A percentile compares a stretch with the other conserved stretches of the same genome.
These are phyloP conservation scores for Phaeotremella skinneri DNA, from an alignment of 768 basidiomycete genomes.

Conservation along the genomic window DNA sequence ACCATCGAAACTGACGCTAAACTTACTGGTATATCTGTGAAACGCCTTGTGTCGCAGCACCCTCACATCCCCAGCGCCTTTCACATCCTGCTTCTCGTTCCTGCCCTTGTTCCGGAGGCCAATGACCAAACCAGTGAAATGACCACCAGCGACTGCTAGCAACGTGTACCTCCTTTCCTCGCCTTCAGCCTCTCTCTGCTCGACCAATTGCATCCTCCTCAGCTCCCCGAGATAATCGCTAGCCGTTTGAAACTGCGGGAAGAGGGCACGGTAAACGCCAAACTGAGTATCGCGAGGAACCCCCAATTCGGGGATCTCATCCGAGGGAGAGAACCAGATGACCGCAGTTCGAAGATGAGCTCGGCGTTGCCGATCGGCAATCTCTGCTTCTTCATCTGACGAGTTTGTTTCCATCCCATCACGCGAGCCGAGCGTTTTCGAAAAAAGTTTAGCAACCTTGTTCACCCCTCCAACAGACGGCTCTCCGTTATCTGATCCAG, in stretches of 20 bases:
- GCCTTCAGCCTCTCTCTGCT: conserved; percentile 13
- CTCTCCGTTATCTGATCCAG: conserved; percentile 1
- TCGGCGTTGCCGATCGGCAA: conserved; percentile 49
- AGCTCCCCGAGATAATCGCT: conserved; percentile 43
- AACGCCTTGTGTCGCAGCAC: conserved; percentile 90
- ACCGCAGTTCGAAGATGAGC: conserved; percentile 64
- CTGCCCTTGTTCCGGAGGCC: conserved; percentile 55
- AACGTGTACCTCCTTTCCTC: conserved; percentile 72
- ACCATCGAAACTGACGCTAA: neutral
- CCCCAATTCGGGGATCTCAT: conserved; percentile 20
- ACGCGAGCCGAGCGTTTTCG: neutral
- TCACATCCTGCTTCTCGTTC: conserved; percentile 70
- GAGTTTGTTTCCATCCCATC: conserved; percentile 7
- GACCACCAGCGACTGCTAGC: conserved; percentile 96
- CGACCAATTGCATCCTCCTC: conserved; percentile 41
- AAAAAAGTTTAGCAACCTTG: conserved; percentile 1
- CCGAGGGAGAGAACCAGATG: conserved; percentile 75
- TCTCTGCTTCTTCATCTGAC: conserved; percentile 46
- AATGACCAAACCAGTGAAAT: conserved; percentile 89
- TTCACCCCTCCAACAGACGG: neutral
- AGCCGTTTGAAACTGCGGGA: conserved; percentile 56
- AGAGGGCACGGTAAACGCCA: conserved; percentile 76
- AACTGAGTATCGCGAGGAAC: conserved; percentile 68
- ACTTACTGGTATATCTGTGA: conserved; percentile 94
- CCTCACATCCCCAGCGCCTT: conserved; percentile 54